Evolutionary conservation across 371 early-diverging fungal genomes (phyloP), one percentile per base, ranked within the genome.

Genomic region (Circinella minor): DNA sequence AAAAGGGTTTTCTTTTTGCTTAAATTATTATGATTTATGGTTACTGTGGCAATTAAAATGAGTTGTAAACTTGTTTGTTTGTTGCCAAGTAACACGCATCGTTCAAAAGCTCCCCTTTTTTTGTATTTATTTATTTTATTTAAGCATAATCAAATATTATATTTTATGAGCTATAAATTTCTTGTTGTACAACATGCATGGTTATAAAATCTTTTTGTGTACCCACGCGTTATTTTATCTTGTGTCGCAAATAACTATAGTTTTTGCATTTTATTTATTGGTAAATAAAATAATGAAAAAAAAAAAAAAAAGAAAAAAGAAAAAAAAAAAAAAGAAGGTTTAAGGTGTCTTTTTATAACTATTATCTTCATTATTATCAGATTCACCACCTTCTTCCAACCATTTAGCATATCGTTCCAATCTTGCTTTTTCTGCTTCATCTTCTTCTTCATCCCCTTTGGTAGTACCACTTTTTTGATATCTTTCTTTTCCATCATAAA

Each of bases 401-500:
- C 95, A 96, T 76, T 87, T 86, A 36, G 91, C 92, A 77, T 91
- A 96, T 10, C 87, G 88, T 60, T 93, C 93, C 67, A 94, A 75
- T 39, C 96, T 83, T 65, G 81, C 85, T 70, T 84, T 84, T 72
- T 90, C 91, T 60, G 92, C 92, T 61, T 85, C 83, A 36, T 91
- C 92, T 18, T 93, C 93, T 6, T 85, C 86, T 66, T 92, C 86
- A 38, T 80, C 80, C 36, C 76, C 18, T 51, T n/a, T 27, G 14
- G 36, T 17, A 63, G 71, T 71, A 20, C 84, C 82, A 55, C 85
- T 75, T 74, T 82, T 82, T 79, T 90, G 74, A 71, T 89, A 87
- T 77, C 82, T 84, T 1, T 84, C 80, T 61, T 92, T 92, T 0
- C 97, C 97, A 75, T 95, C 93, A 72, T 86, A 93, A 20, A 95